Evolutionary conservation across 225 moss, liverwort and hornwort genomes (phyloP).

Genomic region (Marchantia paleacea): DNA sequence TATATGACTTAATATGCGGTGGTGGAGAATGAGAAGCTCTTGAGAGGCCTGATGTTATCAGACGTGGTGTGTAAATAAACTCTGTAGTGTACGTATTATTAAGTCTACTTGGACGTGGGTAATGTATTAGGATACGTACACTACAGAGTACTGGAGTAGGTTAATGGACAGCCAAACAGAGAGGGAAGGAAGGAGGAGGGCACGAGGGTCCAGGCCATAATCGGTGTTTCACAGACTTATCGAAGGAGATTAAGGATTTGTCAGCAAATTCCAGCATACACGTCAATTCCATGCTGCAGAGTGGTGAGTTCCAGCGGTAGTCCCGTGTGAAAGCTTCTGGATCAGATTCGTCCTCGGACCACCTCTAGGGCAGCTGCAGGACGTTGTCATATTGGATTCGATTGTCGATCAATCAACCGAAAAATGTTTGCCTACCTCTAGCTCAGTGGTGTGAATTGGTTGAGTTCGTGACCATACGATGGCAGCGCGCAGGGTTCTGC

Average conservation of each 20-base stretch:
- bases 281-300: neutral
- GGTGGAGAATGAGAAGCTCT: no score
- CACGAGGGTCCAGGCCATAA: neutral
- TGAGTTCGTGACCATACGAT: neutral
- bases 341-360: neutral
- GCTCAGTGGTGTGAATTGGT: neutral
- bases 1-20: no score
- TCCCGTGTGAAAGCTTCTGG: neutral
- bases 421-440: neutral
- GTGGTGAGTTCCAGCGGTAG: neutral
- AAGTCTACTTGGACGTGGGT: no score
- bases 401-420: no score
- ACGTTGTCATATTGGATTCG: neutral
- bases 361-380: neutral
- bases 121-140: no score
- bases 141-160: no score
- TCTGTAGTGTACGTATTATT: no score
- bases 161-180: no score
- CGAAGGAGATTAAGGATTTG: neutral
- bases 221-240: neutral
- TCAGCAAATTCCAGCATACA: neutral
- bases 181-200: neutral
- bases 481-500: neutral
- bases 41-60: no score
- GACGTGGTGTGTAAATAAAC: no score